Percentiles rank a stretch among this genome's conserved stretches.
phyloP scores from a whole-genome alignment of 805 yeast genomes.

The Kregervanrija fluxuum region DNA sequence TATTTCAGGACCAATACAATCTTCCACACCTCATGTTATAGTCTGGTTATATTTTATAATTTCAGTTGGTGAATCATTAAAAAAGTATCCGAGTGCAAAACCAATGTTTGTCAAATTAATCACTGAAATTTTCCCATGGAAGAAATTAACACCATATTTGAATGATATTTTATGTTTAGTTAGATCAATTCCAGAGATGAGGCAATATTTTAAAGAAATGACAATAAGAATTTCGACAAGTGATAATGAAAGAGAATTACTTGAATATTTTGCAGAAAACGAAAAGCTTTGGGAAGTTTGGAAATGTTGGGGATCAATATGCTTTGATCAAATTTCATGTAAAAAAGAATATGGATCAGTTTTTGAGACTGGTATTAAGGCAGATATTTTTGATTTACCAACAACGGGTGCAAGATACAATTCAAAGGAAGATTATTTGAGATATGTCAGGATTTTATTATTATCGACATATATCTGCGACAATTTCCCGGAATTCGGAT shows the following conservation, averaged over 20 bases:
- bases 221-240: slow-evolving; percentile 2
- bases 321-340: slow-evolving; percentile 58
- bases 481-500: slow-evolving; percentile 43
- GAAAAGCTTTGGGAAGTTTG: slow-evolving; percentile 70
- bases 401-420: slow-evolving; percentile 48
- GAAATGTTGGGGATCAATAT: slow-evolving; percentile 80
- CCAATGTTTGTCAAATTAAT: slow-evolving; percentile 44
- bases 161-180: slow-evolving; percentile 45
- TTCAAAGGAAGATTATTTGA: slow-evolving; percentile 38
- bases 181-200: slow-evolving; percentile 19
- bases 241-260: slow-evolving; percentile 28
- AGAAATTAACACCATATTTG: slow-evolving; percentile 52
- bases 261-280: slow-evolving; percentile 47
- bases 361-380: slow-evolving; percentile 50
- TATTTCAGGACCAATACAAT: slow-evolving; percentile 61
- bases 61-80: slow-evolving; percentile 51
- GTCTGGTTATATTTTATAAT: slow-evolving; percentile 72
- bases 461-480: slow-evolving; percentile 47
- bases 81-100: slow-evolving; percentile 37
- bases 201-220: slow-evolving; percentile 10
- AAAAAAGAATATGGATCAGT: slow-evolving; percentile 47
- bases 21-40: slow-evolving; percentile 64
- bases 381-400: slow-evolving; percentile 57
- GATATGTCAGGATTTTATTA: slow-evolving; percentile 44
- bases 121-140: slow-evolving; percentile 61